Evolutionary conservation across 1,284 basidiomycete genomes (phyloP), one percentile per base, ranked within the genome.

Genomic region (Trichosporon sp.): DNA sequence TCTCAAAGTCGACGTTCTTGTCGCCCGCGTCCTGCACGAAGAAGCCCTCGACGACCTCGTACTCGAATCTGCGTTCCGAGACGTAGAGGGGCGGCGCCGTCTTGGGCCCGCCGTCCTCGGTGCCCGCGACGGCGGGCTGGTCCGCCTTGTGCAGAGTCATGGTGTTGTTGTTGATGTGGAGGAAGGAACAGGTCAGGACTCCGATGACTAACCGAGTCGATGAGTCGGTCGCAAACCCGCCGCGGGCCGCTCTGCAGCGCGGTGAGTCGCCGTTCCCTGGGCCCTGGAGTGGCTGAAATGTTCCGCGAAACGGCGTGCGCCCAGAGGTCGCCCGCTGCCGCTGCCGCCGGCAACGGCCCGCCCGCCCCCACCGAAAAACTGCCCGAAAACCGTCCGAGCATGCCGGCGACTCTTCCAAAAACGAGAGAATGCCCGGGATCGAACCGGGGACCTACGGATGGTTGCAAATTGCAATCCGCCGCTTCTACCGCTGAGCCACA

Each of bases 1-100:
- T 31, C 64, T 80, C 77, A 63, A 77, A 78, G 13, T 72, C 70
- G 62, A 77, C 56, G 63, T 75, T 73, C 71, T 77, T 77, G 13
- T 65, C 1, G 76, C 76, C 23, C 78, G 78, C 34, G 77, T 78
- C 56, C 71, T 81, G 81, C 2, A 76, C 34, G 69, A 82, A 81
- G 74, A 77, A 78, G 3, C 80, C 80, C 64, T 73, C 73, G 6
- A 81, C 75, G 25, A 76, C 71, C 72, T 81, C 76, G 73, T 77
- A 82, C 1, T 56, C 34, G 72, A 73, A 82, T 31, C 70, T 71
- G 62, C 76, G 73, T 4, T 73, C 76, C 32, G 72, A 68, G 35
- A 75, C 74, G 12, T 78, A 68, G 3, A 73, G 13, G 11, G 73
- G 74, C 0, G 79, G 79, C 9, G 63, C 62, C 1, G 64, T 70